Percentiles rank a stretch among this genome's conserved stretches.
Evolutionary conservation across 1,284 basidiomycete species (phyloP).

Genomic region (Fomitiporia mediterranea): DNA sequence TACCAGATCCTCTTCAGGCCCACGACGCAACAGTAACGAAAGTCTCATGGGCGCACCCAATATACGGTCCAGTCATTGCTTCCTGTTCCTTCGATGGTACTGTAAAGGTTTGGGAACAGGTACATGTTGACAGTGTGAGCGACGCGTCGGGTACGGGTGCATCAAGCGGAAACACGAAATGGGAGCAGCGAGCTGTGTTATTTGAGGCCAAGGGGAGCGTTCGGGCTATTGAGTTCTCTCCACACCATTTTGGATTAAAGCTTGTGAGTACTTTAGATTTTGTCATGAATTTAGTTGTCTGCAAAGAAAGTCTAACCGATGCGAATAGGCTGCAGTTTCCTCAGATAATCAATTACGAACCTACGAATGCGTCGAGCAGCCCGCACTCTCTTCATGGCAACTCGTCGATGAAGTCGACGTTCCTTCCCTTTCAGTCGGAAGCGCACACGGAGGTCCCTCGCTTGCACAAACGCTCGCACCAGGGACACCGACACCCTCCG

Average conservation of each 20-base stretch:
- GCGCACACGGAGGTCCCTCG: slow-evolving; percentile 39
- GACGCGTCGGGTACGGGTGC: slow-evolving; percentile 21
- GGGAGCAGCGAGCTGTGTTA: slow-evolving; percentile 73
- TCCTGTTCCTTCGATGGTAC: slow-evolving; percentile 85
- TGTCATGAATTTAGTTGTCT: not conserved
- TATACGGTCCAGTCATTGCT: slow-evolving; percentile 81
- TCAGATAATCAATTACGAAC: slow-evolving; percentile 83
- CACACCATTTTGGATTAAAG: slow-evolving; percentile 81
- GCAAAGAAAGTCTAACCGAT: not conserved
- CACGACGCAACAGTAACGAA: slow-evolving; percentile 84
- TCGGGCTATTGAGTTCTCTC: slow-evolving; percentile 79
- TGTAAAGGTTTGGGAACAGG: slow-evolving; percentile 86
- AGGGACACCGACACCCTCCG: slow-evolving; percentile 64
- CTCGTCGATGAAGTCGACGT: slow-evolving; percentile 78
- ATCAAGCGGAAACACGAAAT: slow-evolving; percentile 36
- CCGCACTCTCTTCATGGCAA: slow-evolving; percentile 75
- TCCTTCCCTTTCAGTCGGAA: slow-evolving; percentile 44
- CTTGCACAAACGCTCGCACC: slow-evolving; percentile 48
- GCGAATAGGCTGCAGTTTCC: slow-evolving; percentile 71
- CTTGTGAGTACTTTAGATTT: slow-evolving; percentile 49
- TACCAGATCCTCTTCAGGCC: slow-evolving; percentile 47
- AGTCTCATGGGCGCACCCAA: slow-evolving; percentile 86
- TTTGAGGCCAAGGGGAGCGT: slow-evolving; percentile 83
- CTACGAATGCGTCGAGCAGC: slow-evolving; percentile 87
- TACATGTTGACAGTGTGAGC: slow-evolving; percentile 28